These are phyloP conservation scores for Fusarium phyllophilum DNA, from an alignment of 2,329 filamentous ascomycete species.

Conservation along the genomic window DNA sequence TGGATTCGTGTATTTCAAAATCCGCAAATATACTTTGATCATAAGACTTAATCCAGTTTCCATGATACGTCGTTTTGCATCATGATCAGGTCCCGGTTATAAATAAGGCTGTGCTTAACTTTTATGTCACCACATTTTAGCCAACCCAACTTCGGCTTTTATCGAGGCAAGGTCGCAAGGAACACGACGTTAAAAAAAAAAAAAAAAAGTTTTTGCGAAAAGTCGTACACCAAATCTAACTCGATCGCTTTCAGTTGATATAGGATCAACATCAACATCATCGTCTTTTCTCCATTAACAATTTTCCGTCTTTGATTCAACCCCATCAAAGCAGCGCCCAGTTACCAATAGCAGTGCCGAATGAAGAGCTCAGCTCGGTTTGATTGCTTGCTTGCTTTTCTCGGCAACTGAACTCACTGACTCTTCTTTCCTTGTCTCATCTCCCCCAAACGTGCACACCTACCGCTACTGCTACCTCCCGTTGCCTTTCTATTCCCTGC, in stretches of 20 bases:
- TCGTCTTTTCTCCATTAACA: background rate
- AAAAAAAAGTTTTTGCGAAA: conserved; percentile 25
- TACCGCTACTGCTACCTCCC: background rate
- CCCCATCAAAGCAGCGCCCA: background rate
- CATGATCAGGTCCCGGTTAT: background rate
- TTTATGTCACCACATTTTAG: background rate
- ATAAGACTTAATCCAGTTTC: background rate
- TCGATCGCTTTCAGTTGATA: background rate
- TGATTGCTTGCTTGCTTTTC: background rate
- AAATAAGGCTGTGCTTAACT: background rate
- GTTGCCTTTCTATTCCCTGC: background rate
- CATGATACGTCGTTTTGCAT: background rate
- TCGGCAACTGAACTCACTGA: conserved; percentile 2
- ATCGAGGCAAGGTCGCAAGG: conserved; percentile 7
- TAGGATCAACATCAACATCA: conserved; percentile 3
- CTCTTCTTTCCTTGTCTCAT: conserved; percentile 19
- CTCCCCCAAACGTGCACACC: conserved; percentile 28
- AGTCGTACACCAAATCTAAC: conserved; percentile 12
- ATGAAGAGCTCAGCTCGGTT: background rate
- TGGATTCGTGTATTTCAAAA: background rate
- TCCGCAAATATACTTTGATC: background rate
- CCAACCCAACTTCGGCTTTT: conserved; percentile 26
- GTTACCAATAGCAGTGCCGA: background rate
- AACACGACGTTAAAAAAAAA: conserved; percentile 3
- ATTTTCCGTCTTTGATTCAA: background rate